phyloP scores from a whole-genome alignment of 768 basidiomycete genomes.

The Tylopilus rubrobrunneus region DNA sequence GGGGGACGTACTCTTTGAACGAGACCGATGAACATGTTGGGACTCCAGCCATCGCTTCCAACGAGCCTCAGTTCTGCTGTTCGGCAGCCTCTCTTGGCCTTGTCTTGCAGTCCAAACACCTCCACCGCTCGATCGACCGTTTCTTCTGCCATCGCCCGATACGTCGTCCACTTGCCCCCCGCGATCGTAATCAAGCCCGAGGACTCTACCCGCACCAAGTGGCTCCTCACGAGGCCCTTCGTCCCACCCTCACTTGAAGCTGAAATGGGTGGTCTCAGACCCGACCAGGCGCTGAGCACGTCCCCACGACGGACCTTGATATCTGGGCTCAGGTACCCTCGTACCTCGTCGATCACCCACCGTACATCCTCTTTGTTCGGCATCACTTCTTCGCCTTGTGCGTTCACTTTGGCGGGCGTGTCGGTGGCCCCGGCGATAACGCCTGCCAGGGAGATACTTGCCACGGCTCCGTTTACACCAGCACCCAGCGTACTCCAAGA shows the following conservation, averaged over 20 bases:
- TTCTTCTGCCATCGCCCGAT: slow-evolving; percentile 93
- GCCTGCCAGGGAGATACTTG: no score
- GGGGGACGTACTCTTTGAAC: slow-evolving; percentile 74
- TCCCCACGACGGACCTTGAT: slow-evolving; percentile 93
- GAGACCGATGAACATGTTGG: slow-evolving; percentile 95
- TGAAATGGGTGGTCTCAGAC: slow-evolving; percentile 84
- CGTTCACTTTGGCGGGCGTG: slow-evolving; percentile 64
- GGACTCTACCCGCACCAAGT: slow-evolving; percentile 81
- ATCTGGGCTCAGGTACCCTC: slow-evolving; percentile 84
- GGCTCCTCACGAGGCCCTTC: slow-evolving; percentile 89
- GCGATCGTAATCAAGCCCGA: slow-evolving; percentile 90
- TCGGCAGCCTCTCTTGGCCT: slow-evolving; percentile 58
- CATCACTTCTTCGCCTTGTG: slow-evolving; percentile 56
- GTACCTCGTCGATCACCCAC: slow-evolving; percentile 94
- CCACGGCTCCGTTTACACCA: slow-evolving; percentile 77
- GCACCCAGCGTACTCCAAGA: slow-evolving; percentile 67
- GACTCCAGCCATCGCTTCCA: slow-evolving; percentile 91
- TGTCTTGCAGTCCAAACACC: slow-evolving; percentile 62
- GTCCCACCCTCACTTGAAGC: slow-evolving; percentile 74
- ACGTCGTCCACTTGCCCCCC: slow-evolving; percentile 99
- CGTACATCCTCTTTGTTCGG: slow-evolving; percentile 92
- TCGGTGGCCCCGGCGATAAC: slow-evolving; percentile 98
- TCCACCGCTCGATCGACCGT: slow-evolving; percentile 85
- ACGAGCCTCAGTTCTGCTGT: slow-evolving; percentile 81
- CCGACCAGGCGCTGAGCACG: slow-evolving; percentile 93